Percentiles rank a stretch among this genome's conserved stretches.
Conservation (phyloP, 2,329 filamentous ascomycete genomes). For the Botrytis galanthina region DNA sequence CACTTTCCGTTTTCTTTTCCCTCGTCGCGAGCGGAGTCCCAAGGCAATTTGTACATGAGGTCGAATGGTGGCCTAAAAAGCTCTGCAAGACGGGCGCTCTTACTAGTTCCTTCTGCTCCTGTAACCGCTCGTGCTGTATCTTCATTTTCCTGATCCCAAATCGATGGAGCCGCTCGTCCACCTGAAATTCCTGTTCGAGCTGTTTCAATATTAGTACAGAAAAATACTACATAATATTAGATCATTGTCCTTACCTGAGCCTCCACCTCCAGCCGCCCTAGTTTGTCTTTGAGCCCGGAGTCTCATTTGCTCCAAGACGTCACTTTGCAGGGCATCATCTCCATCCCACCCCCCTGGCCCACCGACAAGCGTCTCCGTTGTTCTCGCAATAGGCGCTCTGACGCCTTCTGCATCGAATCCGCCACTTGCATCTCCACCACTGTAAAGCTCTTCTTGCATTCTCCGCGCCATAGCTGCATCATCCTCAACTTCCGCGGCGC, state of each 20-base stretch:
- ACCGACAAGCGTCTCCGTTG: constrained; percentile 86
- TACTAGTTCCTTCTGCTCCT: constrained; percentile 61
- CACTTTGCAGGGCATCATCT: constrained; percentile 42
- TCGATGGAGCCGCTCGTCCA: constrained; percentile 52
- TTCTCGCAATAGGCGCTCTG: constrained; percentile 85
- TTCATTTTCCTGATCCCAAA: constrained; percentile 47
- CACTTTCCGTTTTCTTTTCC: constrained; percentile 90
- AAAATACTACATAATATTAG: constrained; percentile 2
- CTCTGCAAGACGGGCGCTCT: constrained; percentile 79
- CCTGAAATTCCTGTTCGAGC: constrained; percentile 65
- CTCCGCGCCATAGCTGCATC: constrained; percentile 91
- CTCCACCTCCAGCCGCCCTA: constrained; percentile 14
- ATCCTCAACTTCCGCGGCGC: constrained; percentile 67
- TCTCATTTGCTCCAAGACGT: constrained; percentile 34
- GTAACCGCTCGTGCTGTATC: constrained; percentile 59
- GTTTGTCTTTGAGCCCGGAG: constrained; percentile 37
- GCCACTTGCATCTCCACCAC: constrained; percentile 46
- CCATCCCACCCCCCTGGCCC: constrained; percentile 54
- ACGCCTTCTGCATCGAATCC: constrained; percentile 59
- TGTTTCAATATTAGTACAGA: constrained; percentile 31
- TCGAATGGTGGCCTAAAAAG: constrained; percentile 92
- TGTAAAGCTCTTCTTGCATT: constrained; percentile 89
- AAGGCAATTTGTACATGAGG: constrained; percentile 75
- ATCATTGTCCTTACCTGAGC: constrained; percentile 27
- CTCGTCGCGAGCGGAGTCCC: constrained; percentile 79